phyloP scores from a whole-genome alignment of 2,329 filamentous ascomycete genomes.

The Calonectria pauciramosa region DNA sequence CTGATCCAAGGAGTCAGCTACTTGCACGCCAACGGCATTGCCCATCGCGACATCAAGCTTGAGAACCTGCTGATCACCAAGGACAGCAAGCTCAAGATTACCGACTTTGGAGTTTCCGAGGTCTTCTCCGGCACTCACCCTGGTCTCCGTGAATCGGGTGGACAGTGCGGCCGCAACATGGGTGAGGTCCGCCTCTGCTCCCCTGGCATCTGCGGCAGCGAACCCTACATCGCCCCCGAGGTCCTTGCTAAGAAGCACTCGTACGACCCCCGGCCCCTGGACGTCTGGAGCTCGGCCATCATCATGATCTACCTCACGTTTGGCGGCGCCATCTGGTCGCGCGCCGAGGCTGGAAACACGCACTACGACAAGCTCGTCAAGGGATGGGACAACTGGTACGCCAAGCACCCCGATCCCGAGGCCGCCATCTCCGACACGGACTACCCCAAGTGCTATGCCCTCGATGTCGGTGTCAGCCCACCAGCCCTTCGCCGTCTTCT shows the following conservation, averaged over 20 bases:
- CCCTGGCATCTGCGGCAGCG: constrained; percentile 86
- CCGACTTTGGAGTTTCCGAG: constrained; percentile 91
- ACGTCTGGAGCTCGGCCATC: constrained; percentile 89
- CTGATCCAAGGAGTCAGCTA: constrained; percentile 86
- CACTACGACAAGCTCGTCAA: constrained; percentile 75
- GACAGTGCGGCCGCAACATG: constrained; percentile 82
- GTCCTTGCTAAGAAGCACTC: constrained; percentile 77
- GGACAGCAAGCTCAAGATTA: constrained; percentile 88
- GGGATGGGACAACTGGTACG: constrained; percentile 79
- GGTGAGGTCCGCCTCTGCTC: constrained; percentile 77
- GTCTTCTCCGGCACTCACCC: constrained; percentile 88
- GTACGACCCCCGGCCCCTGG: constrained; percentile 82
- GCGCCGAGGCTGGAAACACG: constrained; percentile 69
- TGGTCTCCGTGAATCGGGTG: constrained; percentile 78
- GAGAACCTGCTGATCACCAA: constrained; percentile 87
- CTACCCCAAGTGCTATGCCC: constrained; percentile 74
- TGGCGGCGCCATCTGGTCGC: constrained; percentile 80
- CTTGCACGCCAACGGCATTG: constrained; percentile 86
- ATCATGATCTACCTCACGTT: constrained; percentile 85
- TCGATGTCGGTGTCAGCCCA: constrained; percentile 76
- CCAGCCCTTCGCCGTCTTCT: constrained; percentile 78
- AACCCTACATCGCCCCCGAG: constrained; percentile 90
- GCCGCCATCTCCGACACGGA: constrained; percentile 66
- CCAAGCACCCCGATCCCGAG: constrained; percentile 60
- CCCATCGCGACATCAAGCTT: constrained; percentile 91